These are phyloP conservation scores for Themeda triandra DNA, from an alignment of 176 grass and related monocot species.

Conservation along the genomic window DNA sequence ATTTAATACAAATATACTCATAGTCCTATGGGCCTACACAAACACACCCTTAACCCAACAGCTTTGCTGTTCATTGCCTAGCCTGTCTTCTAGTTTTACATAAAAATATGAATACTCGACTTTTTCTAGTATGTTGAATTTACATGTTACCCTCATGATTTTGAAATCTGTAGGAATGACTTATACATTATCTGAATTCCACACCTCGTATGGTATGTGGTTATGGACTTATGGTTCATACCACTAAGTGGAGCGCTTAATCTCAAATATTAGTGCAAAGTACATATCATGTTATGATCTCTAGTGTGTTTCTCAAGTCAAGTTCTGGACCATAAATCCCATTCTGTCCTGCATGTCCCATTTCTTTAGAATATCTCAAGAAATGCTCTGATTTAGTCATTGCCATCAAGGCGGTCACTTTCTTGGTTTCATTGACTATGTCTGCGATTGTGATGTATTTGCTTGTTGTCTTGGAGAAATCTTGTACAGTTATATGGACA, in stretches of 20 bases:
- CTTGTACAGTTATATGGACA: not conserved
- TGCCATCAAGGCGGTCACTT: not conserved
- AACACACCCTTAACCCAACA: no score
- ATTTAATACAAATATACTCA: no score
- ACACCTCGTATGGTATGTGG: not conserved
- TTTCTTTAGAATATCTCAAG: not conserved
- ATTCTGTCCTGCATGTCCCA: not conserved
- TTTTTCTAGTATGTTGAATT: no score
- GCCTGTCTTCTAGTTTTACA: no score
- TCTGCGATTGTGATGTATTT: not conserved
- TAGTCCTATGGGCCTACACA: no score
- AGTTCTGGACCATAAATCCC: not conserved
- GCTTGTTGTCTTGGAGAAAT: not conserved
- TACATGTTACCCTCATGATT: no score
- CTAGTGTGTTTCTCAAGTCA: not conserved
- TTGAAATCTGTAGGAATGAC: no score
- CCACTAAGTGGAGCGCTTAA: not conserved
- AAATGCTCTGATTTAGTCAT: not conserved
- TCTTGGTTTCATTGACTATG: not conserved
- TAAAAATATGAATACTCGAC: no score
- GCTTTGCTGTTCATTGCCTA: no score
- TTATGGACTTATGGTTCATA: not conserved
- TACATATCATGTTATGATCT: not conserved
- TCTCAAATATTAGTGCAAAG: not conserved
- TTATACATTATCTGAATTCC: not conserved